Percentiles rank a stretch among this genome's conserved stretches.
These are phyloP conservation scores for Cordyceps cicadae DNA, from an alignment of 2,329 filamentous ascomycete species.

Conservation along the genomic window DNA sequence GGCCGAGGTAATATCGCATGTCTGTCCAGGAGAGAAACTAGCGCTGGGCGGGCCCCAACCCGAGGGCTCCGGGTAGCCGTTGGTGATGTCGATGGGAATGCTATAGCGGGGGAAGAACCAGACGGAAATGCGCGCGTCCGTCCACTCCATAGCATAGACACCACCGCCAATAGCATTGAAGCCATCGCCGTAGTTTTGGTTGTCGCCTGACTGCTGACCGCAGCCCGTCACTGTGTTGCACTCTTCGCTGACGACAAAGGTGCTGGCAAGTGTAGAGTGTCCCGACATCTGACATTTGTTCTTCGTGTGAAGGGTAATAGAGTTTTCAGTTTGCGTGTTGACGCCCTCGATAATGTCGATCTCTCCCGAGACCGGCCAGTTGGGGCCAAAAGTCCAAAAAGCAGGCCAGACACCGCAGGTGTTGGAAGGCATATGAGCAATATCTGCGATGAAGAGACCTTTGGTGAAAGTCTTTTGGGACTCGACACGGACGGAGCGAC, in stretches of 20 bases:
- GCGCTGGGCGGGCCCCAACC: slow-evolving; percentile 64
- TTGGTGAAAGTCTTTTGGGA: slow-evolving; percentile 59
- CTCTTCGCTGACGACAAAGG: slow-evolving; percentile 39
- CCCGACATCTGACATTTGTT: slow-evolving; percentile 50
- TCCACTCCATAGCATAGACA: slow-evolving; percentile 72
- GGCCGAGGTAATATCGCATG: slow-evolving; percentile 61
- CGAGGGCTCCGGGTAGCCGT: slow-evolving; percentile 53
- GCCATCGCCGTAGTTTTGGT: slow-evolving; percentile 52
- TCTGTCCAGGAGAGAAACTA: slow-evolving; percentile 55
- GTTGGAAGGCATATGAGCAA: slow-evolving; percentile 66
- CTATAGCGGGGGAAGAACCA: slow-evolving; percentile 69
- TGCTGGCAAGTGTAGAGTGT: slow-evolving; percentile 37
- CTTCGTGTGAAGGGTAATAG: slow-evolving; percentile 61
- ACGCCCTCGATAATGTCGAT: slow-evolving; percentile 78
- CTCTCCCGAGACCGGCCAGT: slow-evolving; percentile 64
- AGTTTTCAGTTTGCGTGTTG: slow-evolving; percentile 50
- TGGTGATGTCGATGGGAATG: slow-evolving; percentile 56
- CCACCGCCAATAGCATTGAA: slow-evolving; percentile 66
- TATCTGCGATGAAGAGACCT: slow-evolving; percentile 65
- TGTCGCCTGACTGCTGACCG: slow-evolving; percentile 41
- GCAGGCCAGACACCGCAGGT: slow-evolving; percentile 70
- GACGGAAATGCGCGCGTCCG: slow-evolving; percentile 58
- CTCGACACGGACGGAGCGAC: slow-evolving; percentile 60
- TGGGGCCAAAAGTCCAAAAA: slow-evolving; percentile 58
- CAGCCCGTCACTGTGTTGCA: slow-evolving; percentile 58